Conservation (phyloP, 768 basidiomycete species). For the Leccinum sublutescens region DNA sequence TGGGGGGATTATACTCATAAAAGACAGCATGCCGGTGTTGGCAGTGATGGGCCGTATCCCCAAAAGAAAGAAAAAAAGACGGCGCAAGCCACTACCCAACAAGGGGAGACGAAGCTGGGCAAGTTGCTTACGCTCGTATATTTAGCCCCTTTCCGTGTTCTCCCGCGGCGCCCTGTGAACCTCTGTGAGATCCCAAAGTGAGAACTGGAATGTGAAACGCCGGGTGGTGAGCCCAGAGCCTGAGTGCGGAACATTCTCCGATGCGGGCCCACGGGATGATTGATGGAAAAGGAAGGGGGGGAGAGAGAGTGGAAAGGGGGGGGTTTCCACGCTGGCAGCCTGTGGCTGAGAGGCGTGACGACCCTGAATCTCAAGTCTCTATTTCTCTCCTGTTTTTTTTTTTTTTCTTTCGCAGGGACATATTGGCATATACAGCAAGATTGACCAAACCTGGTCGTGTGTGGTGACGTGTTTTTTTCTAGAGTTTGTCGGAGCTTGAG, state of each 20-base stretch:
- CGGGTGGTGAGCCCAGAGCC: background rate
- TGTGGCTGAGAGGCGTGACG: slow-evolving; percentile 15
- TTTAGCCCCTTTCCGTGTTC: slow-evolving; percentile 9
- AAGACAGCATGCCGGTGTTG: slow-evolving; percentile 11
- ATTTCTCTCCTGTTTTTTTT: background rate
- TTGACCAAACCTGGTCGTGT: background rate
- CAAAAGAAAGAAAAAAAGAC: background rate
- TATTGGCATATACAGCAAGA: background rate
- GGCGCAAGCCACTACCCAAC: background rate
- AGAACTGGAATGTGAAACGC: slow-evolving; percentile 9
- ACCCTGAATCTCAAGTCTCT: slow-evolving; percentile 22
- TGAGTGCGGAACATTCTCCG: slow-evolving; percentile 13
- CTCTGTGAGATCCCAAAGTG: background rate
- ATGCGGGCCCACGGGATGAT: slow-evolving; percentile 2
- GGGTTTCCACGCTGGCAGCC: slow-evolving; percentile 20
- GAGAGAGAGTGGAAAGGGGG: background rate
- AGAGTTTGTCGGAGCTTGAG: slow-evolving; percentile 21
- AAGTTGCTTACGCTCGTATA: slow-evolving; percentile 9
- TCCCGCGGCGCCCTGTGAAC: slow-evolving; percentile 1
- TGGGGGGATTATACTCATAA: slow-evolving; percentile 1
- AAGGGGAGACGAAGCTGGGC: background rate
- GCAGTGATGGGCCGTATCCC: slow-evolving; percentile 1
- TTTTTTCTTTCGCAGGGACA: background rate
- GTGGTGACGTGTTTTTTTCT: background rate
- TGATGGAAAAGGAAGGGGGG: background rate